Percentiles rank a stretch among this genome's conserved stretches.
Conservation (phyloP, 305 asterid genomes). For the Fraxinus nigra region DNA sequence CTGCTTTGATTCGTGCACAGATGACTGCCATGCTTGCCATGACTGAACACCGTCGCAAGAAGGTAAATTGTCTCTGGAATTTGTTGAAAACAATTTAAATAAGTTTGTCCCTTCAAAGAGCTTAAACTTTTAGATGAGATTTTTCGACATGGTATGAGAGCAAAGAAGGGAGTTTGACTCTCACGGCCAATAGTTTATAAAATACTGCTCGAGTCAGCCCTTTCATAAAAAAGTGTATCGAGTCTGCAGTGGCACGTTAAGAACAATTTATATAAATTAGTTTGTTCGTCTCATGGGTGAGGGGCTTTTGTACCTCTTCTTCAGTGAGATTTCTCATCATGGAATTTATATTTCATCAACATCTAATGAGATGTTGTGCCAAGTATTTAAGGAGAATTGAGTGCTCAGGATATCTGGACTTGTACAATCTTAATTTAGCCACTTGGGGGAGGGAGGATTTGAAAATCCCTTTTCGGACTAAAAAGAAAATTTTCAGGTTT, state of each 20-base stretch:
- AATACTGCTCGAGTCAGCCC: background rate
- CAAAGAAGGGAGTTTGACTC: background rate
- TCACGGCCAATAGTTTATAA: background rate
- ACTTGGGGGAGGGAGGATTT: background rate
- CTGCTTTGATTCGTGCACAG: slow-evolving; percentile 88
- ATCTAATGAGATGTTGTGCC: background rate
- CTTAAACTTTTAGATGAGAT: background rate
- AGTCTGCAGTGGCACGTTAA: background rate
- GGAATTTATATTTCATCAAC: background rate
- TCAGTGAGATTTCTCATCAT: background rate
- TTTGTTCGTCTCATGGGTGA: background rate
- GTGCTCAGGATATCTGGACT: background rate
- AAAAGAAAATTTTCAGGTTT: background rate
- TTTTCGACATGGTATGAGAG: background rate
- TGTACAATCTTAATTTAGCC: background rate
- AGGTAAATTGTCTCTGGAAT: slow-evolving; percentile 37
- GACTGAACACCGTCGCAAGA: slow-evolving; percentile 95
- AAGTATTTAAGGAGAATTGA: background rate
- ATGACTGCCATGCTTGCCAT: slow-evolving; percentile 99
- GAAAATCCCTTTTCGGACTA: background rate
- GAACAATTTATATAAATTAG: background rate
- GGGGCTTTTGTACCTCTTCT: background rate
- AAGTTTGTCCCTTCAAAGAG: background rate
- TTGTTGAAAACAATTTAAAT: background rate
- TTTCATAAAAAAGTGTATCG: background rate